These are phyloP conservation scores for Colletotrichum tropicale DNA, from an alignment of 2,329 filamentous ascomycete species.

Conservation along the genomic window DNA sequence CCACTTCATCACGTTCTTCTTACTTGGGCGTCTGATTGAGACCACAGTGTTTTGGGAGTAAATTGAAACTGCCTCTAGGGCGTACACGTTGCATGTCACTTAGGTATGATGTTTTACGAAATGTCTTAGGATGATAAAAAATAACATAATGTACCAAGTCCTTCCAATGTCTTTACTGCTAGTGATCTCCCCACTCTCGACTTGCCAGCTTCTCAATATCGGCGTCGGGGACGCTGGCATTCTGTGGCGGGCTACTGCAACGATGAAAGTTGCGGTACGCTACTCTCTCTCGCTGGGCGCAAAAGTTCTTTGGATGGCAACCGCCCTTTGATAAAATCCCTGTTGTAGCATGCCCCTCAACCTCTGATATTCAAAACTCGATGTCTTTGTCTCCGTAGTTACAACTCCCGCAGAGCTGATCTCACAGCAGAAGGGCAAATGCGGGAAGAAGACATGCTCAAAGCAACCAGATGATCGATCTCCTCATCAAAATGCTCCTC, in stretches of 20 bases:
- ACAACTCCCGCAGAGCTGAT: neutral
- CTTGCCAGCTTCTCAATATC: neutral
- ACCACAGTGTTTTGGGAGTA: too few relatives aligned
- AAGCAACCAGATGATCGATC: neutral
- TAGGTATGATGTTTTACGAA: too few relatives aligned
- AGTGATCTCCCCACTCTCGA: neutral
- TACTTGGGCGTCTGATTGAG: too few relatives aligned
- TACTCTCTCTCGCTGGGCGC: neutral
- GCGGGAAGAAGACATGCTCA: neutral
- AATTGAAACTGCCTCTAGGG: too few relatives aligned
- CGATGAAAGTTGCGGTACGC: neutral
- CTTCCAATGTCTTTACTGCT: rapidly evolving
- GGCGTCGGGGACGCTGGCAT: too few relatives aligned
- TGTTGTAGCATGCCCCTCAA: neutral
- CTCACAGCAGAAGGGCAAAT: neutral
- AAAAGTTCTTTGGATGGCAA: neutral
- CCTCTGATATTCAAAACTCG: neutral
- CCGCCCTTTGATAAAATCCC: rapidly evolving
- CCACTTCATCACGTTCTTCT: too few relatives aligned
- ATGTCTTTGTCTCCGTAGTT: neutral
- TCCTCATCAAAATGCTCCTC: neutral
- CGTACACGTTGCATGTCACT: too few relatives aligned
- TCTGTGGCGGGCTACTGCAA: neutral
- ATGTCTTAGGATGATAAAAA: too few relatives aligned
- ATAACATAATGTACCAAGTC: too few relatives aligned